phyloP scores from a whole-genome alignment of 306 rosid genomes.

The Quillaja saponaria region DNA sequence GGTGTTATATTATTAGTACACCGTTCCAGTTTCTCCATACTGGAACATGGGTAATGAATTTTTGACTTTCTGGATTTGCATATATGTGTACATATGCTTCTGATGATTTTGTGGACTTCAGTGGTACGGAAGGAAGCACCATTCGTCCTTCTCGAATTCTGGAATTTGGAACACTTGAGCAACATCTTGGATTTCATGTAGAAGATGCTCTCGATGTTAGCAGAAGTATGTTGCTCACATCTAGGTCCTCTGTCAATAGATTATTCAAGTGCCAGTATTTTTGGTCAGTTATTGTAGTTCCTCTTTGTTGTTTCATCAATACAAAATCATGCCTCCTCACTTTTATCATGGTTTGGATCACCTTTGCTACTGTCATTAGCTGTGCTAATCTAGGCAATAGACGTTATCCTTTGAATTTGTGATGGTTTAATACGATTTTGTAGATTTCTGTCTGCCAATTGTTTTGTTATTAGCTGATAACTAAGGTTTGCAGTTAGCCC shows the following conservation, averaged over 20 bases:
- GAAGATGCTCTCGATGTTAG: conserved; percentile 76
- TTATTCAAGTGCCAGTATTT: no score
- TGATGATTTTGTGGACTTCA: conserved; percentile 48
- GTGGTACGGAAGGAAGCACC: conserved; percentile 71
- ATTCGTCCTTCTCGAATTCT: conserved; percentile 72
- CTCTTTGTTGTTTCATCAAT: no score
- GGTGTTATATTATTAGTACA: no score
- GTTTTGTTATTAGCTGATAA: conserved; percentile 5
- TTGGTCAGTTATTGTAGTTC: no score
- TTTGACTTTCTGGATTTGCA: conserved; percentile 20
- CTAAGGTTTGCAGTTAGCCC: not conserved
- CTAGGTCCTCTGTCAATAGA: no score
- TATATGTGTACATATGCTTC: conserved; percentile 3
- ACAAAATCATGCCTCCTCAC: no score
- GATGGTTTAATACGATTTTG: not conserved
- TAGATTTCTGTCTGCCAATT: not conserved
- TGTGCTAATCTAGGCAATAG: not conserved
- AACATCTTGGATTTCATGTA: conserved; percentile 71
- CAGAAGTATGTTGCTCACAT: conserved; percentile 59
- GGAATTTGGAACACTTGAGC: conserved; percentile 75
- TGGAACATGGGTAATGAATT: no score
- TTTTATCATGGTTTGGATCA: not conserved
- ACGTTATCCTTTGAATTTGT: not conserved
- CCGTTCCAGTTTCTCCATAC: no score
- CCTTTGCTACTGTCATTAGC: not conserved